Evolutionary conservation across 208 protist genomes (phyloP).

Genomic region (Acanthamoeba sp.): DNA sequence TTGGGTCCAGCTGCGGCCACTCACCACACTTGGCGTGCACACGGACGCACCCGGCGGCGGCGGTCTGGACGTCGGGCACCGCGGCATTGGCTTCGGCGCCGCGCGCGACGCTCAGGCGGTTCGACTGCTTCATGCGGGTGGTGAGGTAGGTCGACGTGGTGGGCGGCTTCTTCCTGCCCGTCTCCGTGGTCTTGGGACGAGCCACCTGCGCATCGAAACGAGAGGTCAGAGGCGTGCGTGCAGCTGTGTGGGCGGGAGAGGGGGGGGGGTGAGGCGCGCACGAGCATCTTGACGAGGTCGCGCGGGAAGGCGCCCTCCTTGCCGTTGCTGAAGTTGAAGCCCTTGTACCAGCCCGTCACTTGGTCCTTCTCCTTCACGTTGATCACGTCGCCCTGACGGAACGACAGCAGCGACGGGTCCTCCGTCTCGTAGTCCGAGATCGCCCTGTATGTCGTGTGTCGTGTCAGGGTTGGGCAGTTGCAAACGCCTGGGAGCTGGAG

Average conservation of each 20-base stretch:
- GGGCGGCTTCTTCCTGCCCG: background rate
- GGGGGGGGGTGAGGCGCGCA: background rate
- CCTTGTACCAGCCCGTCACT: constrained; percentile 49
- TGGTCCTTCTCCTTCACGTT: constrained; percentile 68
- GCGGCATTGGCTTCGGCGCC: background rate
- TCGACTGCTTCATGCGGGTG: background rate
- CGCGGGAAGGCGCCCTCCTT: constrained; percentile 58
- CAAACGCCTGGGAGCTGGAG: too few relatives aligned
- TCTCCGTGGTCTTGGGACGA: constrained; percentile 25
- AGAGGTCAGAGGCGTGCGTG: too few relatives aligned
- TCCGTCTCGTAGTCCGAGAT: constrained; percentile 35
- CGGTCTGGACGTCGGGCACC: background rate
- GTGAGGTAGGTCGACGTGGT: background rate
- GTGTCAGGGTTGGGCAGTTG: too few relatives aligned
- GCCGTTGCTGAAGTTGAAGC: constrained; percentile 16
- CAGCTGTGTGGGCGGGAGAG: too few relatives aligned
- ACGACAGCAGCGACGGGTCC: constrained; percentile 66
- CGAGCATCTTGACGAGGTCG: constrained; percentile 70
- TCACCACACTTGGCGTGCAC: background rate
- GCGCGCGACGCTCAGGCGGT: background rate
- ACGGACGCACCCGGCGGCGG: background rate
- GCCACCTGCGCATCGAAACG: background rate
- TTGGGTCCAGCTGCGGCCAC: too few relatives aligned
- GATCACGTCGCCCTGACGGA: constrained; percentile 67
- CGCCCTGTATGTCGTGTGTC: background rate